Percentiles rank a stretch among this genome's conserved stretches.
These are phyloP conservation scores for Asterionellopsis glacialis DNA, from an alignment of 108 stramenopile species.

Conservation along the genomic window DNA sequence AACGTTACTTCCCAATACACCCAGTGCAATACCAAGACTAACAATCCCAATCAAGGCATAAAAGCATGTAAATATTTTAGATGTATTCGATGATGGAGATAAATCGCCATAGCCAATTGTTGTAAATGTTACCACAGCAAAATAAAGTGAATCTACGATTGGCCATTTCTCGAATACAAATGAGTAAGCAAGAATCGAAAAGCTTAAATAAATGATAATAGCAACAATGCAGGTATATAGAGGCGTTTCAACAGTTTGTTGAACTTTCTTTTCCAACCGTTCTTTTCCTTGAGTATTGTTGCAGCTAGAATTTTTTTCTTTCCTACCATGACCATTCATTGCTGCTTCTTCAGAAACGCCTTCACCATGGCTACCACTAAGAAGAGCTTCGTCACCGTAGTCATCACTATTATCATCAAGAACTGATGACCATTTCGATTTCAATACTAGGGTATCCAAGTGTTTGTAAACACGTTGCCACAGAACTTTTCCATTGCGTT, in stretches of 20 bases:
- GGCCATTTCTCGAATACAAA: constrained; percentile 30
- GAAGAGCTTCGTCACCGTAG: no score
- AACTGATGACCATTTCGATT: no score
- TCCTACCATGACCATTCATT: no score
- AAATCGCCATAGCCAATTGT: constrained; percentile 42
- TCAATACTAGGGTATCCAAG: no score
- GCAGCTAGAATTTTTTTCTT: no score
- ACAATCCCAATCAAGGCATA: constrained; percentile 15
- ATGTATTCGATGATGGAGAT: not conserved
- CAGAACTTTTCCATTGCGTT: no score
- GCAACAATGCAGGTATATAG: constrained; percentile 12
- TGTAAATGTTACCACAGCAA: constrained; percentile 31
- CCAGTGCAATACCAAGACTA: constrained; percentile 12
- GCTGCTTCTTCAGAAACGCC: no score
- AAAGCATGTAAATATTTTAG: constrained; percentile 19
- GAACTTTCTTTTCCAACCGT: not conserved
- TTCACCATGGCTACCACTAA: no score
- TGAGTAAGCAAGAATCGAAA: constrained; percentile 14
- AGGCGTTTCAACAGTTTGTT: constrained; percentile 7
- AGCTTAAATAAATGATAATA: constrained; percentile 15
- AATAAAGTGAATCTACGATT: constrained; percentile 24
- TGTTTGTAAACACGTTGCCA: no score
- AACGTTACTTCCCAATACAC: constrained; percentile 14
- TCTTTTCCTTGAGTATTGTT: no score
- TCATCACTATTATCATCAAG: no score